A percentile compares a stretch with the other conserved stretches of the same genome.
Conservation (phyloP, 352 stramenopile species). For the Pythium chondricola region DNA sequence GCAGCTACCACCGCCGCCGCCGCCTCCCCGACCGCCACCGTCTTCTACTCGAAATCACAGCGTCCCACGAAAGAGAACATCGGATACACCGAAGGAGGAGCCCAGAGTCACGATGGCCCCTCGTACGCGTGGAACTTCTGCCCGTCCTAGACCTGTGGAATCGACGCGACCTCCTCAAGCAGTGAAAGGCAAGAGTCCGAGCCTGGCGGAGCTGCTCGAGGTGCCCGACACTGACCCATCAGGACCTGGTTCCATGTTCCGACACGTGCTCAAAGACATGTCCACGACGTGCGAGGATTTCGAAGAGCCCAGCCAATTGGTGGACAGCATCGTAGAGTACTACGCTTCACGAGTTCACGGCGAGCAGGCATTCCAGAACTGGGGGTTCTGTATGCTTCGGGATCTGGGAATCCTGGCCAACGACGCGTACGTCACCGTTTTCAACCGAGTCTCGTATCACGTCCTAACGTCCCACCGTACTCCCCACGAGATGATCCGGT, state of each 20-base stretch:
- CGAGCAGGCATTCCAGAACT: neutral
- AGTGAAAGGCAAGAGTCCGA: neutral
- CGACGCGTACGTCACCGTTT: conserved; percentile 40
- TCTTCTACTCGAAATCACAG: too few species aligned
- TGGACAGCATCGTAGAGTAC: neutral
- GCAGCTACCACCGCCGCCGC: too few species aligned
- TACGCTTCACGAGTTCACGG: neutral
- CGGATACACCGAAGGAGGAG: neutral
- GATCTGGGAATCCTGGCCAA: conserved; percentile 54
- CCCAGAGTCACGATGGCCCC: neutral
- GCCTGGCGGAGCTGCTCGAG: conserved; percentile 5
- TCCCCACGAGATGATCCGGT: neutral
- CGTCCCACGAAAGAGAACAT: neutral
- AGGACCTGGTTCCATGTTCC: neutral
- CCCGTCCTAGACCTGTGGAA: too few species aligned
- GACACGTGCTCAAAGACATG: conserved; percentile 6
- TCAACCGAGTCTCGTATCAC: conserved; percentile 31
- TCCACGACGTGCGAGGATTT: neutral
- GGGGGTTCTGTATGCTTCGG: conserved; percentile 37
- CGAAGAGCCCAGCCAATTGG: neutral
- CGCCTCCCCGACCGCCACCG: too few species aligned
- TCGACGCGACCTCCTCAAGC: too few species aligned
- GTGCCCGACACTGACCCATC: too few species aligned
- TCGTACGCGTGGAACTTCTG: neutral
- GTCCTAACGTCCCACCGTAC: neutral